These are phyloP conservation scores for Pyrenochaeta sp. DNA, from an alignment of 2,329 filamentous ascomycete genomes.

Conservation along the genomic window DNA sequence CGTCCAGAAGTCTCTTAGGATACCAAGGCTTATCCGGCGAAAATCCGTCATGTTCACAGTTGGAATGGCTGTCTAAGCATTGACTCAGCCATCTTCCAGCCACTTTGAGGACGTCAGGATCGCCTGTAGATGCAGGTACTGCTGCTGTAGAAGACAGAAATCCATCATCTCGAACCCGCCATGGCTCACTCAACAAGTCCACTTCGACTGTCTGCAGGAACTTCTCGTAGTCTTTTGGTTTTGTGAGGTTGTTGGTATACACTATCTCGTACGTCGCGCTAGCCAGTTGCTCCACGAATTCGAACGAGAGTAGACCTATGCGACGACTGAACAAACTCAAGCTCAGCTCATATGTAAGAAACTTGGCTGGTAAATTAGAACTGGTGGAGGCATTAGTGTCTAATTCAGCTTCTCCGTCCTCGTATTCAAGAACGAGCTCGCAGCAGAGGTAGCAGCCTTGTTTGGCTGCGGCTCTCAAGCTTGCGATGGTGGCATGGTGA, in stretches of 20 bases:
- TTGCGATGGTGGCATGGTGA: slow-evolving; percentile 2
- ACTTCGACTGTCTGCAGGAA: neutral
- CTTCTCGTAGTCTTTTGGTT: neutral
- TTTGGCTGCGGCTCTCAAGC: neutral
- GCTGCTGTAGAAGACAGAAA: neutral
- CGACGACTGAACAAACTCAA: neutral
- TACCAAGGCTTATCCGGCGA: neutral
- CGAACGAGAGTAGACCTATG: neutral
- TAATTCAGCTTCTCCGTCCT: neutral
- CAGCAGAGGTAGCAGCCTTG: slow-evolving; percentile 7
- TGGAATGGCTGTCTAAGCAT: neutral
- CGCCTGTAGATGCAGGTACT: slow-evolving; percentile 2
- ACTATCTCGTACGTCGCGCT: slow-evolving; percentile 2
- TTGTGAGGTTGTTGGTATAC: neutral
- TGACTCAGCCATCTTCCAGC: neutral
- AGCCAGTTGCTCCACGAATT: slow-evolving; percentile 1
- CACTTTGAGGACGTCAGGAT: neutral
- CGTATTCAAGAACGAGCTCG: slow-evolving; percentile 5
- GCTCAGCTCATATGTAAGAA: neutral
- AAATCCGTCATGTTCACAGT: neutral
- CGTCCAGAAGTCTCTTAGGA: slow-evolving; percentile 5
- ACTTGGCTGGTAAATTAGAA: neutral
- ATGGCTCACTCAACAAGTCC: slow-evolving; percentile 3
- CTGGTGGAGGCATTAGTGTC: too few relatives aligned
- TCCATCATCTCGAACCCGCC: slow-evolving; percentile 1